Evolutionary conservation across 768 basidiomycete genomes (phyloP).

Genomic region (Boletus reticuloceps): DNA sequence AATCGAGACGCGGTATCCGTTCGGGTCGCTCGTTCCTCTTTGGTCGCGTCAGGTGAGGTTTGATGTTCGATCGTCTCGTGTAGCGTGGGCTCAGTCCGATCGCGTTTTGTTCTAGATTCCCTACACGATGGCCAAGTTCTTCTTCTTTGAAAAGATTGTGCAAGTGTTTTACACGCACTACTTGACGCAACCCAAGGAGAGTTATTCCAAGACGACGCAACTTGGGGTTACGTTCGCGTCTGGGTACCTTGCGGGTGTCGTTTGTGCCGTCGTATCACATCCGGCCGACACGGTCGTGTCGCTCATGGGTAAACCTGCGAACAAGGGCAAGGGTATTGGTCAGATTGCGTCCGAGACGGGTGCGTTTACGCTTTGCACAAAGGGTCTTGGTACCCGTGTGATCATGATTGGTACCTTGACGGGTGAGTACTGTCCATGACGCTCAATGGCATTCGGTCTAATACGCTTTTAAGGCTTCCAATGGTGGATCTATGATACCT

Average conservation of each 20-base stretch:
- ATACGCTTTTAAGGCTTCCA: slow-evolving; percentile 60
- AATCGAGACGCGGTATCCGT: slow-evolving; percentile 77
- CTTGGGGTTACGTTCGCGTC: slow-evolving; percentile 88
- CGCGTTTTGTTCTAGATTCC: slow-evolving; percentile 81
- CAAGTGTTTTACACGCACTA: slow-evolving; percentile 86
- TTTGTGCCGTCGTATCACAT: slow-evolving; percentile 95
- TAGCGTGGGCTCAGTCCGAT: neutral
- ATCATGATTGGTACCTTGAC: slow-evolving; percentile 73
- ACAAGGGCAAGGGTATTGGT: slow-evolving; percentile 78
- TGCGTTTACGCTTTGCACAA: slow-evolving; percentile 61
- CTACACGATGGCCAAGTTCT: slow-evolving; percentile 99
- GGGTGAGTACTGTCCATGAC: slow-evolving; percentile 26
- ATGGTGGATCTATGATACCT: slow-evolving; percentile 92
- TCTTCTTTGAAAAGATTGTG: slow-evolving; percentile 90
- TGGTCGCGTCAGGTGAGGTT: slow-evolving; percentile 77
- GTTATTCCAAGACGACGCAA: slow-evolving; percentile 78
- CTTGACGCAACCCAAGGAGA: slow-evolving; percentile 74
- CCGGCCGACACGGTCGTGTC: slow-evolving; percentile 94
- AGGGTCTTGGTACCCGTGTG: slow-evolving; percentile 85
- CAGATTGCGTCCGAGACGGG: slow-evolving; percentile 73
- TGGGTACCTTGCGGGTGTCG: slow-evolving; percentile 93
- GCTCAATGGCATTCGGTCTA: neutral
- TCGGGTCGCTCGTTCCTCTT: slow-evolving; percentile 80
- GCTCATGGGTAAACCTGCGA: slow-evolving; percentile 84
- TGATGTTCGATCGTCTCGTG: too few species aligned